Base-by-base conservation (phyloP, 352 stramenopile genomes). In the Phytophthora hibernalis region DNA sequence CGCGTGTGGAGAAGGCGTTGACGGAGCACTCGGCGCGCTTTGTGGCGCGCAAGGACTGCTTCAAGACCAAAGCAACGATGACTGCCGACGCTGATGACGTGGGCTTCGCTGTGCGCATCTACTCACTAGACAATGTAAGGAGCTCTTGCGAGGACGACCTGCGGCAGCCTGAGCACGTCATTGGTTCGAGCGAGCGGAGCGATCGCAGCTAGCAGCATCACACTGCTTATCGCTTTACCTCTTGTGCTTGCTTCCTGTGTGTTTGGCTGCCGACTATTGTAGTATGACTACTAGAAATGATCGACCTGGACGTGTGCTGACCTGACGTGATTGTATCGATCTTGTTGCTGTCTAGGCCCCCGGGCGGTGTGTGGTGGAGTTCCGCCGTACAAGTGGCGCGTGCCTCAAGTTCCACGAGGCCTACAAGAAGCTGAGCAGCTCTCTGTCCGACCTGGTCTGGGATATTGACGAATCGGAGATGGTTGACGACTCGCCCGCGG, bases 21-120 rank as follows among this genome's bases (percentile, higher is more conserved):
- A 64, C 59, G n/a, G 77, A 89, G 28, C 28, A 80, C 16, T 77
- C 75, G 26, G 82, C 81, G 28, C 62, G 72, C 11, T 77, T 87
- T 42, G 68, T 89, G 28, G 65, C 61, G 33, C 82, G 85, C 67
- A 87, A 88, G 55, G 76, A 83, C 37, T 74, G 81, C 5, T 93
- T 93, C 52, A 91, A 93, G 78, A 91, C 75, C 47, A 91, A 91
- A 72, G 82, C 64, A n/a, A 74, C 63, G 51, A 79, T 91, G 72
- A 65, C 79, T 64, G 24, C 33, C 48, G 58, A 73, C 13, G 61
- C 61, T n/a, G 77, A 87, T 47, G 77, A 83, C 33, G 77, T 93
- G 38, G 74, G 71, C 22, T 79, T 90, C 31, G 69, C 77, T 22
- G 76, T 82, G 54, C 80, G 82, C 42, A 89, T 92, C 61, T 92